Evolutionary conservation across 164 flowering plant species (phyloP).

Genomic region (Chimonanthus praecox): DNA sequence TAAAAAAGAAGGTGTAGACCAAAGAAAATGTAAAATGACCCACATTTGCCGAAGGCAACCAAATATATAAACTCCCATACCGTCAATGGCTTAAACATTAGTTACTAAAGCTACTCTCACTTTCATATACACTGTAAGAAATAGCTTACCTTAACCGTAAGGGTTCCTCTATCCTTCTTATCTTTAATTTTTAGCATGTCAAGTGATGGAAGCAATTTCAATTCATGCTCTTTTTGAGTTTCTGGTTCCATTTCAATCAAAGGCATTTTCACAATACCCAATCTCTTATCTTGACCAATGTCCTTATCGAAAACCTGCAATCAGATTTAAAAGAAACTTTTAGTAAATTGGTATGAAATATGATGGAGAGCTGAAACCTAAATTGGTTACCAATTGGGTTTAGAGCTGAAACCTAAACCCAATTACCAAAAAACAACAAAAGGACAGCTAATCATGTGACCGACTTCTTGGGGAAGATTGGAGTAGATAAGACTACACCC

Average conservation of each 20-base stretch:
- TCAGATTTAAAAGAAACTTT: constrained; percentile 1
- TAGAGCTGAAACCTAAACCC: too few relatives aligned
- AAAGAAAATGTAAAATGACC: too few relatives aligned
- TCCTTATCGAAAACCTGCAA: constrained; percentile 83
- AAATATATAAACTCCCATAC: neutral
- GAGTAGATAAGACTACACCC: too few relatives aligned
- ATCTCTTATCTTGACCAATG: constrained; percentile 77
- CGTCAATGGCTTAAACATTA: neutral
- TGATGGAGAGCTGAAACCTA: neutral
- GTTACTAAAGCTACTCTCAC: neutral
- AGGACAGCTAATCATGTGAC: too few relatives aligned
- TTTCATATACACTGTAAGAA: neutral
- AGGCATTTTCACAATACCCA: constrained; percentile 79
- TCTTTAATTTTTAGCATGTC: constrained; percentile 86
- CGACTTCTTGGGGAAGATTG: too few relatives aligned
- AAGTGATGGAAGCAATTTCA: constrained; percentile 71
- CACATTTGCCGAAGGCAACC: neutral
- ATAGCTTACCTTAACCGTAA: constrained; percentile 58
- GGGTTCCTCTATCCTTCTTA: constrained; percentile 88
- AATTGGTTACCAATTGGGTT: neutral
- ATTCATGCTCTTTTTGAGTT: constrained; percentile 45
- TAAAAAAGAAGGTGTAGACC: neutral
- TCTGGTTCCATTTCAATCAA: constrained; percentile 59
- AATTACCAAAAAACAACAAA: too few relatives aligned
- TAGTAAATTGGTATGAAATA: neutral